phyloP scores from a whole-genome alignment of 192 early-diverging fungal species.

The Dispira parvispora region DNA sequence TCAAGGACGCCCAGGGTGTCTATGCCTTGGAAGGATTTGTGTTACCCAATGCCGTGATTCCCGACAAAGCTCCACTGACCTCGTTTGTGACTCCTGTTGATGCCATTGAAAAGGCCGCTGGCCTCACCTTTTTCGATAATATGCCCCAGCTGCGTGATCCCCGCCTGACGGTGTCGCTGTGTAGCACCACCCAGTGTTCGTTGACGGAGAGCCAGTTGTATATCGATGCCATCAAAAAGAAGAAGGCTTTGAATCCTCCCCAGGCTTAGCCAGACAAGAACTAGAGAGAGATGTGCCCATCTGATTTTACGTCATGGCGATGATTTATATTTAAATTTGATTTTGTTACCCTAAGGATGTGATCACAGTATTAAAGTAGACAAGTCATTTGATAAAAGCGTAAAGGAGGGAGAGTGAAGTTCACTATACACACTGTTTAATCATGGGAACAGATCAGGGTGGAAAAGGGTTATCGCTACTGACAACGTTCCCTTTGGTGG shows the following conservation, averaged over 20 bases:
- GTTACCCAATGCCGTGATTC: slow-evolving; percentile 63
- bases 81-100: slow-evolving; percentile 59
- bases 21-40: slow-evolving; percentile 57
- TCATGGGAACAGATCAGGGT: too few relatives aligned
- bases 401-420: too few relatives aligned
- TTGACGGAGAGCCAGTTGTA: slow-evolving; percentile 17
- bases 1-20: slow-evolving; percentile 25
- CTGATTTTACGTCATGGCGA: too few relatives aligned
- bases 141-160: slow-evolving; percentile 22
- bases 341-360: too few relatives aligned
- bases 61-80: slow-evolving; percentile 40
- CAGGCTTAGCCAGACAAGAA: too few relatives aligned
- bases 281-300: too few relatives aligned
- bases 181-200: slow-evolving; percentile 22
- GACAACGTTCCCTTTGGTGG: too few relatives aligned
- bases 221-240: slow-evolving; percentile 1
- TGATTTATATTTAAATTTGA: too few relatives aligned
- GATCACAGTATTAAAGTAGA: too few relatives aligned
- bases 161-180: slow-evolving; percentile 19
- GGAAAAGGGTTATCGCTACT: too few relatives aligned
- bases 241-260: slow-evolving; percentile 1
- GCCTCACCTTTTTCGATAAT: slow-evolving; percentile 52
- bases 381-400: too few relatives aligned
- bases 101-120: slow-evolving; percentile 47
- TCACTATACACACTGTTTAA: too few relatives aligned